A percentile compares a stretch with the other conserved stretches of the same genome.
phyloP scores from a whole-genome alignment of 2,329 filamentous ascomycete genomes.

The Trichothecium sympodiale region DNA sequence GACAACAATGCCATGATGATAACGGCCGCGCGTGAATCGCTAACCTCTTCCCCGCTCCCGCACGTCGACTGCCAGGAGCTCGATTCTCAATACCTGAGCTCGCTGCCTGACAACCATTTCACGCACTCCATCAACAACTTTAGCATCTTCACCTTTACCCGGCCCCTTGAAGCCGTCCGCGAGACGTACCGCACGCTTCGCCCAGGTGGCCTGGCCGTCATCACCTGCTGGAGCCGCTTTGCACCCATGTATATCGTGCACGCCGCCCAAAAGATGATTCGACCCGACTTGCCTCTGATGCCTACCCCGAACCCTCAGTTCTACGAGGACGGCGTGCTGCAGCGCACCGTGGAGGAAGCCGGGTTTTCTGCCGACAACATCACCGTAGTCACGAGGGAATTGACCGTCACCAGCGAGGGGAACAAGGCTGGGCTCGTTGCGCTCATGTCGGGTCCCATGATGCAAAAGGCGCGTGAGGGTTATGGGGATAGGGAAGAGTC shows the following conservation, averaged over 20 bases:
- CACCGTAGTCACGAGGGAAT: slow-evolving; percentile 2
- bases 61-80: too few relatives aligned
- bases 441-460: slow-evolving; percentile 12
- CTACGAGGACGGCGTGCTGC: slow-evolving; percentile 11
- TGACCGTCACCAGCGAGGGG: slow-evolving; percentile 8
- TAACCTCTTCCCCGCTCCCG: too few relatives aligned
- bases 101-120: slow-evolving; percentile 8
- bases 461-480: slow-evolving; percentile 9
- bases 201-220: slow-evolving; percentile 12
- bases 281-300: slow-evolving; percentile 15
- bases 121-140: slow-evolving; percentile 20
- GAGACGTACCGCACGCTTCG: slow-evolving; percentile 18
- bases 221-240: slow-evolving; percentile 15
- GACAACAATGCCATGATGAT: too few relatives aligned
- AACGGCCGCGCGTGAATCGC: too few relatives aligned
- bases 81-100: slow-evolving; percentile 12
- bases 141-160: slow-evolving; percentile 16
- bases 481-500: slow-evolving; percentile 12
- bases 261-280: slow-evolving; percentile 14
- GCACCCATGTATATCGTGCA: slow-evolving; percentile 13
- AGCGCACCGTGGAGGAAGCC: slow-evolving; percentile 9
- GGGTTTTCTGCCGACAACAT: slow-evolving; percentile 11
- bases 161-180: slow-evolving; percentile 11
- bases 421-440: slow-evolving; percentile 10
- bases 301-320: slow-evolving; percentile 14